Percentiles rank a stretch among this genome's conserved stretches.
phyloP scores from a whole-genome alignment of 139 green algal species.

The Micractinium sp. region DNA sequence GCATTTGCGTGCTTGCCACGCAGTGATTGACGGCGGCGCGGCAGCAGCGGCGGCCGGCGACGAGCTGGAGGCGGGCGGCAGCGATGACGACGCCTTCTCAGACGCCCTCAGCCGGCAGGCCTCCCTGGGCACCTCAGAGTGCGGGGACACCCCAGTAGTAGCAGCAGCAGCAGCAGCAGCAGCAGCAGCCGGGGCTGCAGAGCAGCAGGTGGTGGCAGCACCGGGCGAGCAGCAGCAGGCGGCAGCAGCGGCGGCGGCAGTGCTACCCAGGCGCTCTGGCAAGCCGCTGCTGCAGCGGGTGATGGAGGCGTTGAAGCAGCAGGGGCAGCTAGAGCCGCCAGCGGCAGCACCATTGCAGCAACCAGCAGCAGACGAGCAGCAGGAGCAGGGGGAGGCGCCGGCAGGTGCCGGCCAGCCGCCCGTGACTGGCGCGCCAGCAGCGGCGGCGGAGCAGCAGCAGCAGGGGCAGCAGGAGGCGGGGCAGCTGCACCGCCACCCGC shows the following conservation, averaged over 20 bases:
- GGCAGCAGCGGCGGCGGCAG: background rate
- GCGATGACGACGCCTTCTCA: slow-evolving; percentile 5
- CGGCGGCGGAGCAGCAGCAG: background rate
- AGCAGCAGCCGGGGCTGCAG: background rate
- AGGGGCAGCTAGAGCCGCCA: background rate
- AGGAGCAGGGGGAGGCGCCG: background rate
- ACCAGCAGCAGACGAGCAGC: background rate
- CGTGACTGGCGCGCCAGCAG: background rate
- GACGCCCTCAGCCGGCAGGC: slow-evolving; percentile 21
- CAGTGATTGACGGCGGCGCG: background rate
- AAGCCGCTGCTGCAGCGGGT: slow-evolving; percentile 30
- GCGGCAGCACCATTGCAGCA: background rate
- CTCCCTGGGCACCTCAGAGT: background rate
- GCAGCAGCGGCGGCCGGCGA: background rate
- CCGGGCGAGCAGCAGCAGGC: background rate
- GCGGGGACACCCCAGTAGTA: background rate
- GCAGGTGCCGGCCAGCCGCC: background rate
- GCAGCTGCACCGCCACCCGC: background rate
- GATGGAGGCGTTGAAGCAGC: slow-evolving; percentile 10
- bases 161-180: background rate
- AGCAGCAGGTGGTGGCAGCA: background rate
- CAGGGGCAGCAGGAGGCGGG: background rate
- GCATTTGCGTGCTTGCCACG: background rate
- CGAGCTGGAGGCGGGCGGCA: background rate
- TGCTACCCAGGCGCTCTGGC: background rate